These are phyloP conservation scores for Candida methanosorbosa DNA, from an alignment of 805 yeast genomes.

Conservation along the genomic window DNA sequence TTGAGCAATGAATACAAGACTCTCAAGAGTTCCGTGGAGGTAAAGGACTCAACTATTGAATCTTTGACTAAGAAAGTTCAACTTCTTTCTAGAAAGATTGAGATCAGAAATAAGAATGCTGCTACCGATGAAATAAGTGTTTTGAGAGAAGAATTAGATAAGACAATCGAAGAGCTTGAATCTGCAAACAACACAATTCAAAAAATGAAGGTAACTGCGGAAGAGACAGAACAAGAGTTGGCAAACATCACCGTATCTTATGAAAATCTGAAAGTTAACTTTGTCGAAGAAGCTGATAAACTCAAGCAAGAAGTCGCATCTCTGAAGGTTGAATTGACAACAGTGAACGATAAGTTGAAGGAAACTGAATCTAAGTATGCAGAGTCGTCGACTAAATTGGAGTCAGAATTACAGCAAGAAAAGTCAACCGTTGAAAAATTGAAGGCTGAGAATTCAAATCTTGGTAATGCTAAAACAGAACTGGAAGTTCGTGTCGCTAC, in stretches of 20 bases:
- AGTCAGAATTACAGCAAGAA: no score
- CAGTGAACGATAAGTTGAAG: no score
- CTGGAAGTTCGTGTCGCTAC: no score
- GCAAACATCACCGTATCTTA: constrained; percentile 43
- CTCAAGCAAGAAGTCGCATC: constrained; percentile 3
- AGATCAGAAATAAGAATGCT: constrained; percentile 20
- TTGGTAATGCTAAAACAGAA: no score
- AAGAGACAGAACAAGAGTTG: constrained; percentile 60
- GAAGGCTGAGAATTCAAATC: no score
- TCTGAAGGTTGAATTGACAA: no score
- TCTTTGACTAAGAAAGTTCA: constrained; percentile 30
- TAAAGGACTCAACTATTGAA: constrained; percentile 31
- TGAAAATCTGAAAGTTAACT: constrained; percentile 39
- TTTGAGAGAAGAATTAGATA: constrained; percentile 23
- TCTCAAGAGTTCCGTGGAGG: constrained; percentile 31
- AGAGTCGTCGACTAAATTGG: no score
- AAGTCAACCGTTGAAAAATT: constrained; percentile 10
- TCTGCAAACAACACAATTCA: constrained; percentile 47
- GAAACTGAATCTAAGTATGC: no score
- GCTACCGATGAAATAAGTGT: constrained; percentile 11
- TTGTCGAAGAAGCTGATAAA: constrained; percentile 10
- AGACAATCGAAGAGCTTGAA: constrained; percentile 44
- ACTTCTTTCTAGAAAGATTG: constrained; percentile 23
- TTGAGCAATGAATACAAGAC: constrained; percentile 36
- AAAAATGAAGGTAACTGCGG: constrained; percentile 56